phyloP scores from a whole-genome alignment of 2,329 filamentous ascomycete species.

The Passalora sequoiae region DNA sequence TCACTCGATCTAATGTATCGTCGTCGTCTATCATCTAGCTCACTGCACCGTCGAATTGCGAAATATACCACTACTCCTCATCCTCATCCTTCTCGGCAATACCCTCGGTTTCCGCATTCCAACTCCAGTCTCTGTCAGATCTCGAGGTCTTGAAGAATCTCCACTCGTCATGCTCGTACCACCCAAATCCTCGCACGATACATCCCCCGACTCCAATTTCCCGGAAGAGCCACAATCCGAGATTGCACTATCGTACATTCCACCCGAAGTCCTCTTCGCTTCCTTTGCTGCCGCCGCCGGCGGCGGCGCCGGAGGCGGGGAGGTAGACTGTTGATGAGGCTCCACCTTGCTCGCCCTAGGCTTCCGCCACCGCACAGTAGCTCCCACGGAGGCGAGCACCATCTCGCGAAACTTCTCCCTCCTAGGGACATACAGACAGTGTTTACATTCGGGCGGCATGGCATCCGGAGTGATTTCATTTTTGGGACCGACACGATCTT shows the following conservation, averaged over 20 bases:
- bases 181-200: not conserved
- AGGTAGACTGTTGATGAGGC: too few species aligned
- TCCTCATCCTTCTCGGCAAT: not conserved
- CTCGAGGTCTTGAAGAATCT: not conserved
- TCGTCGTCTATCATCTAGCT: too few species aligned
- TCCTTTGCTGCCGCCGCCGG: too few species aligned
- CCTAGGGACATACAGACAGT: conserved; percentile 5
- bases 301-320: too few species aligned
- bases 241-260: too few species aligned
- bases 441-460: not conserved
- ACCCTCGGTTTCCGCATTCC: not conserved
- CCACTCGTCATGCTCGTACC: not conserved
- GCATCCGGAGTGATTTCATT: not conserved
- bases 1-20: not conserved
- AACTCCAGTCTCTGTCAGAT: conserved; percentile 6
- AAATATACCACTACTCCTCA: not conserved
- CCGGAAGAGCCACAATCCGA: too few species aligned
- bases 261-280: too few species aligned
- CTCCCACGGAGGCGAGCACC: too few species aligned
- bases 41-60: not conserved
- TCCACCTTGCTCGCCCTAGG: too few species aligned
- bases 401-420: too few species aligned
- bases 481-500: conserved; percentile 2
- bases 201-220: not conserved
- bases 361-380: too few species aligned